These are phyloP conservation scores for Arachnomyces sp. DNA, from an alignment of 2,329 filamentous ascomycete genomes.

Conservation along the genomic window DNA sequence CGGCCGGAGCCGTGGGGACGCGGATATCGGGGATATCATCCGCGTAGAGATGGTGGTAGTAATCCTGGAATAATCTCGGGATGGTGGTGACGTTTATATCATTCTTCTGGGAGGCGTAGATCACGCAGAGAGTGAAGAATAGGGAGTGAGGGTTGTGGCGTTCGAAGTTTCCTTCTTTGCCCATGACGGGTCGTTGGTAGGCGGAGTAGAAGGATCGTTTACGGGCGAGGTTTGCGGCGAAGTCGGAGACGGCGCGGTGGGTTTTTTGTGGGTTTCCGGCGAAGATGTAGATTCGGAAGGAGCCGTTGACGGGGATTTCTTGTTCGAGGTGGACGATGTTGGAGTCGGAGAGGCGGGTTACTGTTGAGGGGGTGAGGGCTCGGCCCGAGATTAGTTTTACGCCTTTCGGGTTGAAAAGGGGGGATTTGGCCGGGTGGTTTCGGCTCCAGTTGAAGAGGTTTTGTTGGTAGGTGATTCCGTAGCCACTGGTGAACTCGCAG, in stretches of 20 bases:
- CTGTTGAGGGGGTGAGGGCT: constrained; percentile 68
- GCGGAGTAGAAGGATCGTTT: constrained; percentile 64
- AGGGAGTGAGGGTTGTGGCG: constrained; percentile 74
- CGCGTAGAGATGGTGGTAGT: constrained; percentile 76
- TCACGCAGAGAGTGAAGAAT: constrained; percentile 71
- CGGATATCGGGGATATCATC: constrained; percentile 71
- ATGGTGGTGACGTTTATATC: constrained; percentile 68
- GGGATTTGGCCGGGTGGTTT: constrained; percentile 62
- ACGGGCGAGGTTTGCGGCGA: constrained; percentile 57
- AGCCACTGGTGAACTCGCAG: constrained; percentile 88
- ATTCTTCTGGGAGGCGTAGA: constrained; percentile 62
- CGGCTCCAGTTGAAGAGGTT: constrained; percentile 80
- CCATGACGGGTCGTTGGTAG: constrained; percentile 57
- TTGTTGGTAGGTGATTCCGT: constrained; percentile 76
- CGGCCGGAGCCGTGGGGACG: constrained; percentile 61
- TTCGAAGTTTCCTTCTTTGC: constrained; percentile 60
- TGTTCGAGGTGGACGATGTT: constrained; percentile 88
- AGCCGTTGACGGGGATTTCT: constrained; percentile 78
- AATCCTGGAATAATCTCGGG: constrained; percentile 63
- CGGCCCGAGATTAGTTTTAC: constrained; percentile 65
- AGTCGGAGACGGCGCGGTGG: constrained; percentile 58
- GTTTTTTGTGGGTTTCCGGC: constrained; percentile 60
- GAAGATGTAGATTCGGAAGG: constrained; percentile 80
- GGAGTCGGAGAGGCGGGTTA: constrained; percentile 79
- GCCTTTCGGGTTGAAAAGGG: constrained; percentile 59